Evolutionary conservation across 1,284 basidiomycete genomes (phyloP), one percentile per base, ranked within the genome.

Genomic region (Waitea zeae): DNA sequence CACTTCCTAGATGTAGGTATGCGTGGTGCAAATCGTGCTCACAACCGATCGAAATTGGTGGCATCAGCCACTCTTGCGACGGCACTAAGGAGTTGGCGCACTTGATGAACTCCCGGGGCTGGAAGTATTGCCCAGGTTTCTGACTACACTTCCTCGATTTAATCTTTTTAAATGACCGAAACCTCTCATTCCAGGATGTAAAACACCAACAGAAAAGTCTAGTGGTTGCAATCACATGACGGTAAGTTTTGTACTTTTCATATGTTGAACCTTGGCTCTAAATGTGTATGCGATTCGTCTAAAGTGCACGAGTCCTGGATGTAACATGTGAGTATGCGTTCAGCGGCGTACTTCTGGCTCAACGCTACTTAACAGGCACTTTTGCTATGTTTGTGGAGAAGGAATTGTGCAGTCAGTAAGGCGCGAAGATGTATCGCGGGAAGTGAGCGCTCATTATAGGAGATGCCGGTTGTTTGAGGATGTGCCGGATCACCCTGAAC

Each of bases 181-280:
- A 17, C 12, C 9, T 18, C n/a, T 5, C 14, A 6, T 11, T 17
- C 12, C 39, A 72, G 72, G 67, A 1, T 77, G 73, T 44, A 53
- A 57, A 37, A 72, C 71, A 0, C 67, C 70, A 0, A 62, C 66
- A 14, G 64, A 69, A 46, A 77, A 74, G 46, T 46, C 47, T 1
- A 46, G 50, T 1, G 74, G 73, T 0, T 77, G 73, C 45, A 73
- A 76, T 43, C 70, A 77, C 47, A 71, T 77, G 57, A 67, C 67
- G 36, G 73, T 72, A 39, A 42, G 66, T 47, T 26, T 30, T 7
- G 4, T 17, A 31, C 14, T 13, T n/a, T 33, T 27, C 34, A 14
- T 31, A 22, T 29, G 24, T 24, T 15, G 17, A 2, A 17, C 9
- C 19, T 15, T 28, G 18, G 20, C 33, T 30, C n/a, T 15, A 20